phyloP scores from a whole-genome alignment of 371 early-diverging fungal genomes.

The Amoeboaphelidium protococcarum region DNA sequence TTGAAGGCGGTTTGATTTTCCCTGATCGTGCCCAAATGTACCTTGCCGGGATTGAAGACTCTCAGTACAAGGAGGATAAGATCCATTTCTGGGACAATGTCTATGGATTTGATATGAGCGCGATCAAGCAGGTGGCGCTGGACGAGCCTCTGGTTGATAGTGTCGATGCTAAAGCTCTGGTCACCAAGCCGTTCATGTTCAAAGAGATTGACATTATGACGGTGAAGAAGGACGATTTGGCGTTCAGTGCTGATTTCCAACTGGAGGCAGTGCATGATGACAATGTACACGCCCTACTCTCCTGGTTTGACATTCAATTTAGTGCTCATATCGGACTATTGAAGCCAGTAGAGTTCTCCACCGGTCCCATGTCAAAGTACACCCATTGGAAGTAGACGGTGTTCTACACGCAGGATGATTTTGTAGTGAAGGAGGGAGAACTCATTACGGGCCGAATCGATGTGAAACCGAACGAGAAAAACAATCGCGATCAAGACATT shows the following conservation, averaged over 20 bases:
- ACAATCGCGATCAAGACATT: constrained; percentile 85
- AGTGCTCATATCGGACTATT: no score
- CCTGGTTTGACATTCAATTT: constrained; percentile 81
- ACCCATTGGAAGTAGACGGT: constrained; percentile 98
- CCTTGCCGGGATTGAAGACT: constrained; percentile 76
- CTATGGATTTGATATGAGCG: constrained; percentile 65
- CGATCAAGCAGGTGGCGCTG: constrained; percentile 60
- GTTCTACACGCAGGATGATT: constrained; percentile 46
- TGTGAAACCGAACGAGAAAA: constrained; percentile 55
- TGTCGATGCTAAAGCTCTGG: constrained; percentile 47
- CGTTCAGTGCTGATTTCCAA: constrained; percentile 47
- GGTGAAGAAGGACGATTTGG: constrained; percentile 52
- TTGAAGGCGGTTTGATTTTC: constrained; percentile 29
- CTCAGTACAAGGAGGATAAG: constrained; percentile 54
- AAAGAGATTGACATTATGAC: constrained; percentile 54
- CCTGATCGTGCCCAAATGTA: constrained; percentile 76
- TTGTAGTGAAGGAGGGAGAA: constrained; percentile 36
- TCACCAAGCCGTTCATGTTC: constrained; percentile 37
- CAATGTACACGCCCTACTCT: constrained; percentile 59
- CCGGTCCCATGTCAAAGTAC: constrained; percentile 56
- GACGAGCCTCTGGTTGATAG: constrained; percentile 78
- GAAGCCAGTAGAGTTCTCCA: constrained; percentile 68
- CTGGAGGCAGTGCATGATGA: constrained; percentile 46
- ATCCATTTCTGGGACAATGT: constrained; percentile 73
- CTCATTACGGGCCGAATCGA: constrained; percentile 43